Evolutionary conservation across 1,284 basidiomycete species (phyloP).

Genomic region (Puccinia triticina): DNA sequence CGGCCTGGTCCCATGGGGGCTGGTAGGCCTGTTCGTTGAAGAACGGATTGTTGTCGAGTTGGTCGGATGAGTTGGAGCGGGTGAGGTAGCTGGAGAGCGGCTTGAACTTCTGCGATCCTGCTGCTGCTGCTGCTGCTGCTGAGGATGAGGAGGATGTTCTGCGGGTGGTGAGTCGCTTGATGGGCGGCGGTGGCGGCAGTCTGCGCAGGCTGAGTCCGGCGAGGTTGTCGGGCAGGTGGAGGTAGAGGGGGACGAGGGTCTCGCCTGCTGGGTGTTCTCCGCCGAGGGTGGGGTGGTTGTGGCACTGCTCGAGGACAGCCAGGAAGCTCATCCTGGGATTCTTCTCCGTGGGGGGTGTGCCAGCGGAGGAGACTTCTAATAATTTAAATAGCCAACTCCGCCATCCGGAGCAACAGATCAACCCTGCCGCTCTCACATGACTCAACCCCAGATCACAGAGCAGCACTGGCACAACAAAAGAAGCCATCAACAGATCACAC

Average conservation of each 20-base stretch:
- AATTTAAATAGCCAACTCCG: too few species aligned
- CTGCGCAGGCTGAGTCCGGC: background rate
- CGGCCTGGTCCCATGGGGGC: background rate
- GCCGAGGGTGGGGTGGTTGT: constrained; percentile 15
- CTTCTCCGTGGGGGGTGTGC: too few species aligned
- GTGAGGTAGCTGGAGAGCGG: constrained; percentile 17
- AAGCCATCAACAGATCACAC: too few species aligned
- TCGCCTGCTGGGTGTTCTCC: background rate
- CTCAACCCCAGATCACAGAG: too few species aligned
- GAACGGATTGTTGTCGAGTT: background rate
- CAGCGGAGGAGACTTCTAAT: too few species aligned
- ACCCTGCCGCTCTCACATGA: too few species aligned
- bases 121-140: background rate
- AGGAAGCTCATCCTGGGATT: constrained; percentile 8
- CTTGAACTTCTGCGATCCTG: background rate
- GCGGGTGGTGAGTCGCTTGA: background rate
- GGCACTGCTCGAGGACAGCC: background rate
- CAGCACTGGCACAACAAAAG: too few species aligned
- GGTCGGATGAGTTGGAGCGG: background rate
- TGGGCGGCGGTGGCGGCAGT: background rate
- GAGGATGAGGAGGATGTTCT: background rate
- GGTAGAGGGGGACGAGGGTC: constrained; percentile 35
- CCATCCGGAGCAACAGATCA: too few species aligned
- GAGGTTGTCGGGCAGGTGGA: constrained; percentile 14
- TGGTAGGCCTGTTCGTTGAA: background rate